Evolutionary conservation across 2,329 filamentous ascomycete genomes (phyloP), one percentile per base, ranked within the genome.

Genomic region (Eurotiales sp.): DNA sequence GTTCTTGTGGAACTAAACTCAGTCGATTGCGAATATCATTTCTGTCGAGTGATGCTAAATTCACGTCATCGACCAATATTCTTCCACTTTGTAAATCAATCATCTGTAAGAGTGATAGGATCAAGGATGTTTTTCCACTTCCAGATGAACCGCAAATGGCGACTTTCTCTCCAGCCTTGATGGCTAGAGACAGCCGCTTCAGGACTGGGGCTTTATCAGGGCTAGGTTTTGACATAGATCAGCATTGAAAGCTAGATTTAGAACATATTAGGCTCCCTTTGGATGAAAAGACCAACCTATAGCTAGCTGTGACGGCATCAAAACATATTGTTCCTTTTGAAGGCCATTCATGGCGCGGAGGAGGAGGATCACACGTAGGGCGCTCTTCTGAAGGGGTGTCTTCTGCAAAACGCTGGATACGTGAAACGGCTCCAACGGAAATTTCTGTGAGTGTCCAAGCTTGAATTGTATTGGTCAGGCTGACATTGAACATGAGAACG

Each of bases 401-500:
- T 8, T 69, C 66, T 1, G 68, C 70, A 55, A 82, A 82, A 14
- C 71, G 70, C 59, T 77, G 78, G 53, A 83, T 72, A 19, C 81
- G 71, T 3, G 75, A 68, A 4, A 84, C 72, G 10, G 79, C 79
- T 4, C 81, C 81, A 40, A 84, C 74, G 23, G 75, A 74, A 0
- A 79, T 83, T 56, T 84, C 81, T 10, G 84, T 65, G 30, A 72
- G 70, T 0, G 80, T 83, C 79, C 79, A 84, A 45, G 70, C 73
- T 21, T 70, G 68, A 5, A 80, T 69, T 14, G 80, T 61, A 5
- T 74, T 61, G 46, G 76, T 77, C 51, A 82, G 68, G 46, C 68
- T 72, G 34, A 75, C 68, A 36, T 75, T 79, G 61, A 83, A 79
- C 19, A 72, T 63, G 15, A 82, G 73, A 29, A 81, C 70, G 49